Evolutionary conservation across 768 basidiomycete species (phyloP).

Genomic region (Pleurotus platypus): DNA sequence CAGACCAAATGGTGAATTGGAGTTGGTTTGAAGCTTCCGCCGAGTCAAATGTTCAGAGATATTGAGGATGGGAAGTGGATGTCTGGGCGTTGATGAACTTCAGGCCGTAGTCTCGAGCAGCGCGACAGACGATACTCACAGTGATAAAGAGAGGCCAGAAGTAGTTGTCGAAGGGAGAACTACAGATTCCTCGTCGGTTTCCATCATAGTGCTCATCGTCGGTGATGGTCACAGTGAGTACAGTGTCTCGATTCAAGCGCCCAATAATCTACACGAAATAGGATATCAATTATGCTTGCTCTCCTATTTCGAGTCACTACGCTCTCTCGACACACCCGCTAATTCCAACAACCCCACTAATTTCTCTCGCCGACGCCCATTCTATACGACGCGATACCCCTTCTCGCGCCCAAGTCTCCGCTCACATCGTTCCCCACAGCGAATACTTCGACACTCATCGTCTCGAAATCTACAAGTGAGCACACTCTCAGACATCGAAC

Average conservation of each 20-base stretch:
- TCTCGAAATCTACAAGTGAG: no score
- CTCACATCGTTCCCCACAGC: no score
- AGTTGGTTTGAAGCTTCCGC: slow-evolving; percentile 67
- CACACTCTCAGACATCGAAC: no score
- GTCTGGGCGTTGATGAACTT: slow-evolving; percentile 45
- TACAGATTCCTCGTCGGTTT: slow-evolving; percentile 73
- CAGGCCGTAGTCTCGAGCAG: not conserved
- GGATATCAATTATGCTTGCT: no score
- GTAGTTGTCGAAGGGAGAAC: slow-evolving; percentile 68
- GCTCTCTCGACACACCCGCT: no score
- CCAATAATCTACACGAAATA: not conserved
- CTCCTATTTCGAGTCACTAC: no score
- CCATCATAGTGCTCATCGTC: slow-evolving; percentile 53
- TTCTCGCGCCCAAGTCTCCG: no score
- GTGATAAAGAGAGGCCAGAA: slow-evolving; percentile 69
- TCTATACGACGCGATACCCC: no score
- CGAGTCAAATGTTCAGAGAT: slow-evolving; percentile 95
- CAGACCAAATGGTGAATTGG: slow-evolving; percentile 63
- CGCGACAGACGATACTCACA: slow-evolving; percentile 42
- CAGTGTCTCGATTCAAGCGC: not conserved
- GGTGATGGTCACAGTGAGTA: slow-evolving; percentile 18
- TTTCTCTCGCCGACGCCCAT: no score
- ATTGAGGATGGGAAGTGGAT: slow-evolving; percentile 94
- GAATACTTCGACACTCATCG: no score
- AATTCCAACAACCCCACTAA: no score